phyloP scores from a whole-genome alignment of 768 basidiomycete genomes.

The Calvatia gigantea region DNA sequence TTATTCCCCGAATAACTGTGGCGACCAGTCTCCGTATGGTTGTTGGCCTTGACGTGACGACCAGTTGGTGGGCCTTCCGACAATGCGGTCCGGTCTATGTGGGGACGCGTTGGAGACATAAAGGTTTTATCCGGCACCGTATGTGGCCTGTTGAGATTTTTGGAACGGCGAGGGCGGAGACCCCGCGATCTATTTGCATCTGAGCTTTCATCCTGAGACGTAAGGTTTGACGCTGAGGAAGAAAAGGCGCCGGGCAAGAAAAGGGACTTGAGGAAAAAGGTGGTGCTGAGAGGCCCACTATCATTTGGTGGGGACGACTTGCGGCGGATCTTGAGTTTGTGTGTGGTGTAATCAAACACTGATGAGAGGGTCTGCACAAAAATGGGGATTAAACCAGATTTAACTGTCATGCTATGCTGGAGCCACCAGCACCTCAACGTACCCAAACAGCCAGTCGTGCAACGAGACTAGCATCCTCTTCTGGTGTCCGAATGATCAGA shows the following conservation, averaged over 20 bases:
- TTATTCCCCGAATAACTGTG: constrained; percentile 31
- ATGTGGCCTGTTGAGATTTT: constrained; percentile 11
- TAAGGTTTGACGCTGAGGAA: constrained; percentile 14
- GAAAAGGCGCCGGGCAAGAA: constrained; percentile 22
- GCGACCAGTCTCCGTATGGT: constrained; percentile 4
- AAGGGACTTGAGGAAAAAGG: constrained; percentile 24
- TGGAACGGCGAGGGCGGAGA: constrained; percentile 7
- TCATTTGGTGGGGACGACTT: constrained; percentile 15
- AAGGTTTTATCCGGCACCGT: not conserved
- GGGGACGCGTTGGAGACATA: not conserved
- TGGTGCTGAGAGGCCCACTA: constrained; percentile 6
- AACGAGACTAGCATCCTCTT: constrained; percentile 62
- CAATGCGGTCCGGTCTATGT: not conserved
- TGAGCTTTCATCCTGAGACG: constrained; percentile 21
- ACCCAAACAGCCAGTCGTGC: constrained; percentile 59
- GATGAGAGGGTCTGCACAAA: constrained; percentile 57
- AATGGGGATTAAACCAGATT: constrained; percentile 10
- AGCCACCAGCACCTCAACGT: constrained; percentile 22
- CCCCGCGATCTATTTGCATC: constrained; percentile 15
- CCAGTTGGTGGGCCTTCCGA: not conserved
- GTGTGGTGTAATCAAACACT: constrained; percentile 56
- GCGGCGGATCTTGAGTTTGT: constrained; percentile 50
- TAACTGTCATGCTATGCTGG: too few species aligned
- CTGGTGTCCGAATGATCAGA: constrained; percentile 59
- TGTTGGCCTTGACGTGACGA: not conserved